Evolutionary conservation across 495 filamentous ascomycete species (phyloP).

Genomic region (Aspergillus nidulans): DNA sequence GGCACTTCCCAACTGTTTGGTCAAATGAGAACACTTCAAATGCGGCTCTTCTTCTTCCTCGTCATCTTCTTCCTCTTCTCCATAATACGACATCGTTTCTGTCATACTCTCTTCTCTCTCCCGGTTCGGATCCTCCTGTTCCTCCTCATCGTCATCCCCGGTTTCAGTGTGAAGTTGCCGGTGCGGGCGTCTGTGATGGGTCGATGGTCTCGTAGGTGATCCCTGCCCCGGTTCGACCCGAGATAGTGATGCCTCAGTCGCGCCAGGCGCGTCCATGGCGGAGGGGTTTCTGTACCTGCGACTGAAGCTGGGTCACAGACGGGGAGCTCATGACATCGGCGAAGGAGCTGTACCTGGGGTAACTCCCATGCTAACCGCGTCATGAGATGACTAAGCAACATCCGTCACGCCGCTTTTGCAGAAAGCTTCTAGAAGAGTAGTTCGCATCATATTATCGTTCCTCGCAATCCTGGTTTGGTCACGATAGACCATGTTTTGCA

Average conservation of each 20-base stretch:
- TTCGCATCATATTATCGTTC: neutral
- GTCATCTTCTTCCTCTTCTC: constrained; percentile 70
- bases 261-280: constrained; percentile 45
- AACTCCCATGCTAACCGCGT: constrained; percentile 3
- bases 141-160: constrained; percentile 17
- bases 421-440: neutral
- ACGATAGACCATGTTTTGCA: neutral
- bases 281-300: constrained; percentile 27
- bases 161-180: constrained; percentile 16
- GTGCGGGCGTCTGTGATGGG: constrained; percentile 16
- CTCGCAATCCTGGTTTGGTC: neutral
- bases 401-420: neutral
- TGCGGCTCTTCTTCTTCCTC: constrained; percentile 94
- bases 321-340: constrained; percentile 16
- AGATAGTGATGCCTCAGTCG: constrained; percentile 26
- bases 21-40: constrained; percentile 86
- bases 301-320: constrained; percentile 17
- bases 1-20: constrained; percentile 68
- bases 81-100: constrained; percentile 42
- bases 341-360: constrained; percentile 16
- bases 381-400: constrained; percentile 13
- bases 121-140: constrained; percentile 14
- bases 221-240: constrained; percentile 19
- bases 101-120: constrained; percentile 25
- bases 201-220: constrained; percentile 10